Percentiles rank a stretch among this genome's conserved stretches.
These are phyloP conservation scores for Trichosanthes truncata DNA, from an alignment of 306 rosid genomes.

Conservation along the genomic window DNA sequence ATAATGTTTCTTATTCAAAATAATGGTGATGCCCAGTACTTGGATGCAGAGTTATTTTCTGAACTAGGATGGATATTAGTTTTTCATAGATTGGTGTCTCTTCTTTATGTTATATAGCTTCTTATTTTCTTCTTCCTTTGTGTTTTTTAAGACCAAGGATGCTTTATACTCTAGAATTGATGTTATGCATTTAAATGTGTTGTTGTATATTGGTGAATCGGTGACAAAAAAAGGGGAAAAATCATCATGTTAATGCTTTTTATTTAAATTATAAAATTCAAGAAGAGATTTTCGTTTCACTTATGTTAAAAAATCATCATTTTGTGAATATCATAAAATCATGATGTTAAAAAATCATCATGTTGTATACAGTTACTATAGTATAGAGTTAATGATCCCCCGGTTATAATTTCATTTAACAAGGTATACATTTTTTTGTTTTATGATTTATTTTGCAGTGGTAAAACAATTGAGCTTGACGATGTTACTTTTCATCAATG, in stretches of 20 bases:
- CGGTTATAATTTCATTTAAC: neutral
- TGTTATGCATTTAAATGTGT: neutral
- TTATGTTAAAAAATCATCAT: no score
- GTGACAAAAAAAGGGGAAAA: neutral
- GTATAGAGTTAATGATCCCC: neutral
- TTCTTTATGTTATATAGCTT: neutral
- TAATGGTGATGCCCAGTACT: neutral
- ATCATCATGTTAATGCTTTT: neutral
- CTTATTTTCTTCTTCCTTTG: neutral
- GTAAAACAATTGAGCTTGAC: constrained; percentile 92
- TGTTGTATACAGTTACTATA: neutral
- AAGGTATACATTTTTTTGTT: neutral
- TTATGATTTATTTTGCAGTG: constrained; percentile 43
- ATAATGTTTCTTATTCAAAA: neutral
- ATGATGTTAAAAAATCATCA: no score
- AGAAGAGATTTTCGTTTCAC: neutral
- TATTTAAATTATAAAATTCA: neutral
- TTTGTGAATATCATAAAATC: no score
- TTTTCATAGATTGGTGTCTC: neutral
- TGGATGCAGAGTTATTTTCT: neutral
- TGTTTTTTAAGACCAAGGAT: no score
- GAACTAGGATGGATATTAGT: neutral
- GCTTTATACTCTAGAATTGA: neutral
- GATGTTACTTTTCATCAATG: constrained; percentile 96
- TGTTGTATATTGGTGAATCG: neutral